A percentile compares a stretch with the other conserved stretches of the same genome.
These are phyloP conservation scores for Wickerhamomyces sydowiorum DNA, from an alignment of 805 yeast species.

Conservation along the genomic window DNA sequence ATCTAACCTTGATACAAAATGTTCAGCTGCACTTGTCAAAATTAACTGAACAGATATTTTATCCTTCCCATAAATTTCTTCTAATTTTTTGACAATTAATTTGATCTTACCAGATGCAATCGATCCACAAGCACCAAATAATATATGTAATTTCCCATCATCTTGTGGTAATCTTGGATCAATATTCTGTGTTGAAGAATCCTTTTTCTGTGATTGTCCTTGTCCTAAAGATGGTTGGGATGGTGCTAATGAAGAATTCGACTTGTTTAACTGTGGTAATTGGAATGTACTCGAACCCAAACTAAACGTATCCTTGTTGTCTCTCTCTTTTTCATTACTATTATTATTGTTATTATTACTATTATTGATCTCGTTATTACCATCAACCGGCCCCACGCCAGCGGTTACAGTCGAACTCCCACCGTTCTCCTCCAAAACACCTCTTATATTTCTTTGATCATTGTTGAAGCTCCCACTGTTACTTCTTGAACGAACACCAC, in stretches of 20 bases:
- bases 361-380: not conserved
- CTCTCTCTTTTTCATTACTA: conserved; percentile 1
- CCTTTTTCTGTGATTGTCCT: conserved; percentile 20
- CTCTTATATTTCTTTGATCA: conserved; percentile 11
- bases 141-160: conserved; percentile 82
- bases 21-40: conserved; percentile 80
- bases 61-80: conserved; percentile 70
- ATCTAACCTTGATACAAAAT: conserved; percentile 56
- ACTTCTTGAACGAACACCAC: conserved; percentile 28
- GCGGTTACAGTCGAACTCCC: too few relatives aligned
- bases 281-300: not conserved
- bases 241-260: not conserved
- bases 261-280: conserved; percentile 10
- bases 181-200: conserved; percentile 42
- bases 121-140: conserved; percentile 86
- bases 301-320: conserved; percentile 8
- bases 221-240: conserved; percentile 5
- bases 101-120: conserved; percentile 81
- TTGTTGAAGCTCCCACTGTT: conserved; percentile 19
- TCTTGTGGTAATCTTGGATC: conserved; percentile 70
- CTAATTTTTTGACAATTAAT: conserved; percentile 70
- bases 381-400: too few relatives aligned
- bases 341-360: not conserved
- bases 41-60: conserved; percentile 80
- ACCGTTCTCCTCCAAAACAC: conserved; percentile 7